phyloP scores from a whole-genome alignment of 768 basidiomycete genomes.

The Amanita fuliginea region DNA sequence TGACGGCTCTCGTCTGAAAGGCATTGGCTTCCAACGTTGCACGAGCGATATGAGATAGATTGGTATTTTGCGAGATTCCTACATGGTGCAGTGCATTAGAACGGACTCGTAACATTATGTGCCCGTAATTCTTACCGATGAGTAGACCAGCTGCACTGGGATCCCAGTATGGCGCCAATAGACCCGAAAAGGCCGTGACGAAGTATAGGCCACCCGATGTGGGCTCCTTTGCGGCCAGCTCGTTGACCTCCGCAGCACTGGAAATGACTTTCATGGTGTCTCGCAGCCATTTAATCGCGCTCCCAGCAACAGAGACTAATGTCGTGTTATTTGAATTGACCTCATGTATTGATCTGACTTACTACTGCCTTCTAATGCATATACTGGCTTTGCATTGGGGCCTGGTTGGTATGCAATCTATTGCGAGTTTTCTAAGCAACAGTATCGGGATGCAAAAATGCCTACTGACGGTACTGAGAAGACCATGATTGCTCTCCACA shows the following conservation, averaged over 20 bases:
- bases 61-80: conserved; percentile 83
- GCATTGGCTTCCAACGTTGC: conserved; percentile 95
- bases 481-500: conserved; percentile 75
- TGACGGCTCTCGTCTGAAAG: conserved; percentile 90
- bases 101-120: background rate
- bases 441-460: background rate
- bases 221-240: conserved; percentile 62
- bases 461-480: conserved; percentile 70
- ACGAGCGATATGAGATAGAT: conserved; percentile 84
- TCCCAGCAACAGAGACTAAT: conserved; percentile 86
- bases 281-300: conserved; percentile 92
- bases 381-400: conserved; percentile 64
- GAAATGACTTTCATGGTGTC: conserved; percentile 83
- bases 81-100: background rate
- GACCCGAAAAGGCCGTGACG: conserved; percentile 92
- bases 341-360: conserved; percentile 20
- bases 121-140: conserved; percentile 40
- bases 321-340: background rate
- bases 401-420: conserved; percentile 90
- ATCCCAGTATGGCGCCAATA: conserved; percentile 98
- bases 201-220: conserved; percentile 90
- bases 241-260: conserved; percentile 75
- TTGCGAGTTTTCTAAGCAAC: conserved; percentile 5
- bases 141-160: conserved; percentile 78
- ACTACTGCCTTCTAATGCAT: conserved; percentile 94